phyloP scores from a whole-genome alignment of 2,329 filamentous ascomycete genomes.

The Ophiostoma triangulosporum region DNA sequence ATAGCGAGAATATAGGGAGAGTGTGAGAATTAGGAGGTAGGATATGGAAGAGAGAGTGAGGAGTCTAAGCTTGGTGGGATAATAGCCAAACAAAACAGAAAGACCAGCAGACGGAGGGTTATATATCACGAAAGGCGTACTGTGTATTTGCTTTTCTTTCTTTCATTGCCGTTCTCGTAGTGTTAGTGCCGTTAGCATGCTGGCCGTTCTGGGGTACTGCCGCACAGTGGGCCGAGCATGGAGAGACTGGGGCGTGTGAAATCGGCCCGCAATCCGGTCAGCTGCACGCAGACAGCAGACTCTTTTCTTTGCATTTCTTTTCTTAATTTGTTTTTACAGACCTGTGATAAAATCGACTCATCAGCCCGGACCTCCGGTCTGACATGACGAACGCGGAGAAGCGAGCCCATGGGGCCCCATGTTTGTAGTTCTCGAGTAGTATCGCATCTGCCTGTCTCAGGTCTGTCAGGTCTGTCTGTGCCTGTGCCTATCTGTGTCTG shows the following conservation, averaged over 20 bases:
- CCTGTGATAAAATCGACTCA: not conserved
- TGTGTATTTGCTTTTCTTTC: not conserved
- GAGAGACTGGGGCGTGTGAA: not conserved
- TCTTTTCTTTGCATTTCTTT: not conserved
- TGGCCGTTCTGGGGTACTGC: too few species aligned
- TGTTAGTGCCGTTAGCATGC: not conserved
- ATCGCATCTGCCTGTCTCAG: too few species aligned
- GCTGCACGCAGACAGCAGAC: not conserved
- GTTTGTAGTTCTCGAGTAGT: not conserved
- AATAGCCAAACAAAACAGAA: not conserved
- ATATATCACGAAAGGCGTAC: not conserved
- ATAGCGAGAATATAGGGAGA: too few species aligned
- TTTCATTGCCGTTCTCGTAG: not conserved
- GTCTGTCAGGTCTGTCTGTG: too few species aligned
- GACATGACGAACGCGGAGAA: not conserved
- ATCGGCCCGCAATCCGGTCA: not conserved
- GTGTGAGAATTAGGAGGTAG: not conserved
- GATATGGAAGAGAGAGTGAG: not conserved
- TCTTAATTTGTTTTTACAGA: not conserved
- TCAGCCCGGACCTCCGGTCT: not conserved
- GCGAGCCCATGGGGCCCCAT: not conserved
- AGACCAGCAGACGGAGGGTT: not conserved
- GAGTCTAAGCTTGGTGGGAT: not conserved
- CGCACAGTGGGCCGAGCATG: not conserved
- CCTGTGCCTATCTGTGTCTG: too few species aligned